These are phyloP conservation scores for Colletotrichum sp. DNA, from an alignment of 2,329 filamentous ascomycete genomes.

Conservation along the genomic window DNA sequence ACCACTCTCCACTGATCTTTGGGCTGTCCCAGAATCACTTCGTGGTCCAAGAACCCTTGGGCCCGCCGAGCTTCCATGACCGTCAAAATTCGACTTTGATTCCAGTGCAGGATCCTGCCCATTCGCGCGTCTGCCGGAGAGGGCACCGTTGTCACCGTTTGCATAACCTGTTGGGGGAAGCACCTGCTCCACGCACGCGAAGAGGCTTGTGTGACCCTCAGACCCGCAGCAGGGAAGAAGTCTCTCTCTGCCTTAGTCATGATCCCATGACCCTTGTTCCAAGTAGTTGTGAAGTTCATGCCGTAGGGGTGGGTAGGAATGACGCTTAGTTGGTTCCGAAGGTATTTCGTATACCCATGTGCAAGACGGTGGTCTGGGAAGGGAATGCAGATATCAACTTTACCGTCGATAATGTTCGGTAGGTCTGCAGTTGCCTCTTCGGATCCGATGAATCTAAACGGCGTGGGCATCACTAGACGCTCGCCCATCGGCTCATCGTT, in stretches of 20 bases:
- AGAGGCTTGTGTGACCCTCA: background rate
- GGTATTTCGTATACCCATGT: constrained; percentile 38
- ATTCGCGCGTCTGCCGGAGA: constrained; percentile 58
- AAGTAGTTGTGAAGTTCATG: constrained; percentile 56
- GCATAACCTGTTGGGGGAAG: constrained; percentile 56
- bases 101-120: constrained; percentile 68
- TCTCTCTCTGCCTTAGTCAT: constrained; percentile 43
- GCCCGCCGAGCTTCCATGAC: constrained; percentile 72
- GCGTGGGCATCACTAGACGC: constrained; percentile 54
- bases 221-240: constrained; percentile 39
- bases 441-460: constrained; percentile 65
- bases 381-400: constrained; percentile 64
- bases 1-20: constrained; percentile 68
- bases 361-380: constrained; percentile 72
- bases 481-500: constrained; percentile 66
- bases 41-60: constrained; percentile 73
- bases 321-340: constrained; percentile 52
- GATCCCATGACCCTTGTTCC: constrained; percentile 39
- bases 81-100: constrained; percentile 63
- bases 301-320: constrained; percentile 66
- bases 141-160: constrained; percentile 65
- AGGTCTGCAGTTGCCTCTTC: constrained; percentile 63
- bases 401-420: constrained; percentile 65
- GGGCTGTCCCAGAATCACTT: constrained; percentile 68
- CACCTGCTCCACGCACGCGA: constrained; percentile 60